phyloP scores from a whole-genome alignment of 495 filamentous ascomycete species.

The Penicillium malachiteum region DNA sequence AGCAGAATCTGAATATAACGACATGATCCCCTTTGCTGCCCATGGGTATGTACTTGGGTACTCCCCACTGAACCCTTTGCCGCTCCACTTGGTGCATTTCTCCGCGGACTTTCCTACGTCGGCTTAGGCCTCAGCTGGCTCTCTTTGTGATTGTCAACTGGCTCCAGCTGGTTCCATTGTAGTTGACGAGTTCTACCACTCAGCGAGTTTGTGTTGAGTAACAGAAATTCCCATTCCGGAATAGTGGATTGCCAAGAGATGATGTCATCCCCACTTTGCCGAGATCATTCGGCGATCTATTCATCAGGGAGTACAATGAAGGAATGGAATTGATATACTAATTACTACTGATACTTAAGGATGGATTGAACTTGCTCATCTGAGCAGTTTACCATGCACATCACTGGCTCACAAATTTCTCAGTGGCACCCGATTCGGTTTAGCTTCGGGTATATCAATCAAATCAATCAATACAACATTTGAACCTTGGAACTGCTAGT shows the following conservation, averaged over 20 bases:
- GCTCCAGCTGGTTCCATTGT: neutral
- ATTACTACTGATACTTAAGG: too few species aligned
- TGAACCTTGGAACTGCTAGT: too few species aligned
- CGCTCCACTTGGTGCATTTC: neutral
- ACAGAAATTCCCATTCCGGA: slow-evolving; percentile 35
- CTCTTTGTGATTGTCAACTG: neutral
- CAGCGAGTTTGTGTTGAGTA: slow-evolving; percentile 41
- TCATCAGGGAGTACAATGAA: too few species aligned
- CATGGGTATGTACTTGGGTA: neutral
- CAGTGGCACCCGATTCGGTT: too few species aligned
- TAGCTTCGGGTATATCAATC: too few species aligned
- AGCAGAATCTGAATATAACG: neutral
- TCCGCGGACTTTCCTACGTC: slow-evolving; percentile 1
- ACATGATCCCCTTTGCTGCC: neutral
- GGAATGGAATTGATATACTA: too few species aligned
- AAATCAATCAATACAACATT: too few species aligned
- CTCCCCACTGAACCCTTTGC: neutral
- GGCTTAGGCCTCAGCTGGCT: neutral
- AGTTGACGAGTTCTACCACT: slow-evolving; percentile 25
- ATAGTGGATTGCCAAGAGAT: slow-evolving; percentile 25
- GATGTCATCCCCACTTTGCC: slow-evolving; percentile 7
- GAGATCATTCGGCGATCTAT: too few species aligned
- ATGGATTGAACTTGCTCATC: too few species aligned
- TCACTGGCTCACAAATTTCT: too few species aligned
- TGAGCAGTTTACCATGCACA: too few species aligned